Conservation (phyloP, 1,284 basidiomycete species). For the Spongiforma sp. region DNA sequence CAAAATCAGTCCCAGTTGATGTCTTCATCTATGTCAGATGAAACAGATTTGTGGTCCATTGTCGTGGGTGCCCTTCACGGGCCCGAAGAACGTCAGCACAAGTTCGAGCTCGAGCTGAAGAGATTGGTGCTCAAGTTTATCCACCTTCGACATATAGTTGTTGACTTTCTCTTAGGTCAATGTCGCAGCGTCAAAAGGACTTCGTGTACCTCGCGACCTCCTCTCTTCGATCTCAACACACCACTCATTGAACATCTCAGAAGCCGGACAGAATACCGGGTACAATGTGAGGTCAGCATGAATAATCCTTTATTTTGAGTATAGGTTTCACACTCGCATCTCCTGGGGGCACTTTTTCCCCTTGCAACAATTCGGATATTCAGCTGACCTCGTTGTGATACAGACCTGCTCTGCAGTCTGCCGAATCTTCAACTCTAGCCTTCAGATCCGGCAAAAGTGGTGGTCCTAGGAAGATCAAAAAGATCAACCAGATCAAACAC, state of each 20-base stretch:
- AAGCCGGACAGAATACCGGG: neutral
- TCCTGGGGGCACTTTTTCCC: no score
- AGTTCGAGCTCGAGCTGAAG: neutral
- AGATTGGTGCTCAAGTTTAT: neutral
- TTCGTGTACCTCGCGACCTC: neutral
- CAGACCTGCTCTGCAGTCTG: neutral
- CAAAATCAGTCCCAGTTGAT: no score
- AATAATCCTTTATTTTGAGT: neutral
- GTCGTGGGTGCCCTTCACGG: neutral
- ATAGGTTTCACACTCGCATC: no score
- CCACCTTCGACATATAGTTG: neutral
- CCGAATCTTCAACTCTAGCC: neutral
- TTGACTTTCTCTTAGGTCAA: neutral
- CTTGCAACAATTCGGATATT: no score
- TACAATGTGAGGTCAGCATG: neutral
- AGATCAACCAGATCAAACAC: neutral
- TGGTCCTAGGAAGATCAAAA: neutral
- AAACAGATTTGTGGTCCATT: neutral
- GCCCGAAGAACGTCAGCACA: neutral
- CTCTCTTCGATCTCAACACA: neutral
- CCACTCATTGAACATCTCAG: neutral
- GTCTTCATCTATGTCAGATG: neutral
- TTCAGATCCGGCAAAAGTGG: neutral
- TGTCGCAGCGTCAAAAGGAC: neutral
- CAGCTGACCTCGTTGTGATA: neutral